A percentile compares a stretch with the other conserved stretches of the same genome.
Evolutionary conservation across 1,284 basidiomycete species (phyloP).

Genomic region (Dichomitus squalens): DNA sequence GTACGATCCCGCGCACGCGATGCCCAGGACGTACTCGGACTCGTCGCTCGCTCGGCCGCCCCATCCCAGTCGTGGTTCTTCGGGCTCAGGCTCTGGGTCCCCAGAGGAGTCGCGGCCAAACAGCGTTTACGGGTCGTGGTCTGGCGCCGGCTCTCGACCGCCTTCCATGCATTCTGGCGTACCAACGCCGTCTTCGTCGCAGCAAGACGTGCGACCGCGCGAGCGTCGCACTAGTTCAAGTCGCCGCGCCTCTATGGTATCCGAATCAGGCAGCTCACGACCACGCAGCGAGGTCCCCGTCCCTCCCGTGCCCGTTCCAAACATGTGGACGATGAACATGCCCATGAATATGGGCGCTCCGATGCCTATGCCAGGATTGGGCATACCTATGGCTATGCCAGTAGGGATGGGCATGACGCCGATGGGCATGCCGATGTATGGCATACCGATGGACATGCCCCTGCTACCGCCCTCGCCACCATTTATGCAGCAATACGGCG

Average conservation of each 20-base stretch:
- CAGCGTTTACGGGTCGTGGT: constrained; percentile 39
- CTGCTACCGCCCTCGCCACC: constrained; percentile 73
- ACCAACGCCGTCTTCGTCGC: constrained; percentile 45
- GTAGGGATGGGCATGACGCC: constrained; percentile 30
- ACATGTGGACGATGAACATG: constrained; percentile 24
- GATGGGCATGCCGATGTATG: constrained; percentile 48
- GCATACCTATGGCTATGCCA: constrained; percentile 29
- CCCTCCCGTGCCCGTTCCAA: constrained; percentile 19
- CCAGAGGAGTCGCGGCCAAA: constrained; percentile 54
- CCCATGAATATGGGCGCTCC: constrained; percentile 26
- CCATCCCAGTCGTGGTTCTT: constrained; percentile 5
- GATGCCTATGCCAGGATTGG: constrained; percentile 26
- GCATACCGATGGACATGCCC: constrained; percentile 50
- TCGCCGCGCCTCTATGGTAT: constrained; percentile 48
- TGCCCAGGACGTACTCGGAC: constrained; percentile 12
- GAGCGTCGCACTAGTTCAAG: constrained; percentile 35
- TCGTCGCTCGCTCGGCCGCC: constrained; percentile 8
- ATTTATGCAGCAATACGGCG: constrained; percentile 64
- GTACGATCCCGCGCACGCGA: constrained; percentile 24
- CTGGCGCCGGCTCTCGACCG: constrained; percentile 46
- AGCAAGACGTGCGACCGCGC: constrained; percentile 53
- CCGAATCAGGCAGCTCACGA: constrained; percentile 32
- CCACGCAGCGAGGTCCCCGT: constrained; percentile 19
- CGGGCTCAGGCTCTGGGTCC: constrained; percentile 34
- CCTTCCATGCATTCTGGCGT: constrained; percentile 45